Evolutionary conservation across 2,329 filamentous ascomycete species (phyloP), one percentile per base, ranked within the genome.

Genomic region (Fusarium ambrosium): DNA sequence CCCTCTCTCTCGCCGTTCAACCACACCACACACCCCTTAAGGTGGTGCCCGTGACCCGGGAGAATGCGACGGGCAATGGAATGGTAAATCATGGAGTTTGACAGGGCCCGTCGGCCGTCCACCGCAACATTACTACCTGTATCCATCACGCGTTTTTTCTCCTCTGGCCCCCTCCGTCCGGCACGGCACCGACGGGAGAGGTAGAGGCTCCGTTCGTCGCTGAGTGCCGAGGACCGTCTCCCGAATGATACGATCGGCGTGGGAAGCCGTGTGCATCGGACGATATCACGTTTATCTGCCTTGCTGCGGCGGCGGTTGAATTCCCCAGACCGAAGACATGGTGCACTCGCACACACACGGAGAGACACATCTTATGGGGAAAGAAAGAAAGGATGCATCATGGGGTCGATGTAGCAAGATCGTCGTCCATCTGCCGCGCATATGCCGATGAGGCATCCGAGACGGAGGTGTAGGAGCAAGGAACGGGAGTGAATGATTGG

Each of bases 361-460:
- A 48, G 43, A 48, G 2, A 24, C 43, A 53, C 27, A 53, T n/a
- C 24, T n/a, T 16, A 53, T 53, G 48, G 70, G 74, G 27, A 43
- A 65, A 55, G 63, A 55, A 55, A 34, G 37, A 6, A 66, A 69
- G 36, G 62, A 56, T 51, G 56, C 48, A 43, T 22, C 10, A 32
- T 72, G 75, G 77, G 69, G 77, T 78, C 55, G 43, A 73, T 48
- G 71, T 78, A 78, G 58, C 68, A 75, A 74, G 77, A 79, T 79
- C 77, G 69, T 70, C 76, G 53, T 45, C 63, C 77, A 79, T 79
- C 77, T 79, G 67, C 77, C 77, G 77, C 66, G 74, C 77, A 79
- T 77, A 69, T 79, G 77, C 77, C 77, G 77, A 78, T 74, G 73
- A 79, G 65, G 77, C 65, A 79, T 71, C 61, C 70, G 67, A 69